phyloP scores from a whole-genome alignment of 768 basidiomycete genomes.

The Collybia mongolica region DNA sequence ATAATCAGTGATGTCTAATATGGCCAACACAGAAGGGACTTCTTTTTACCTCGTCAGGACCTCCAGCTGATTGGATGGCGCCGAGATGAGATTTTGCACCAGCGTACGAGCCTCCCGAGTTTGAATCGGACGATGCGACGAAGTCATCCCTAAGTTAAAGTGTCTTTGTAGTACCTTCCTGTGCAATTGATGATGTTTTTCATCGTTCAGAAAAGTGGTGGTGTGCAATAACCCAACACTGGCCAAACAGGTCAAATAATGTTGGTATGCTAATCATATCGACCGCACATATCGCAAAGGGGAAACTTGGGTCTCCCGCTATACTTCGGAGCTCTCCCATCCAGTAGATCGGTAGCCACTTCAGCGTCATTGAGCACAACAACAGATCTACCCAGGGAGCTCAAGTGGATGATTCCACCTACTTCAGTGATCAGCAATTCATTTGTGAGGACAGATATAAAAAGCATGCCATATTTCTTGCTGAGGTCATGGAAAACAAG shows the following conservation, averaged over 20 bases:
- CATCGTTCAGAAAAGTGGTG: conserved; percentile 5
- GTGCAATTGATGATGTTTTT: conserved; percentile 5
- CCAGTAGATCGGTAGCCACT: background rate
- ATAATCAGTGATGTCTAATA: conserved; percentile 18
- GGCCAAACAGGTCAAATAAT: background rate
- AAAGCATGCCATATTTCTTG: conserved; percentile 26
- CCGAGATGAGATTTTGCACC: conserved; percentile 23
- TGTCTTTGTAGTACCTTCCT: conserved; percentile 11
- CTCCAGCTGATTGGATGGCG: conserved; percentile 13
- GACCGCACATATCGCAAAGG: conserved; percentile 8
- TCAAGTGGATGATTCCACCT: conserved; percentile 8
- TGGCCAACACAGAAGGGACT: conserved; percentile 14
- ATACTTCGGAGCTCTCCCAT: conserved; percentile 11
- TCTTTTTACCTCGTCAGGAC: conserved; percentile 9
- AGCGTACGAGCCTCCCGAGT: conserved; percentile 25
- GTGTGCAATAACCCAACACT: conserved; percentile 5
- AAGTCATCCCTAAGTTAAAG: conserved; percentile 1
- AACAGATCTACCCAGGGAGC: no score
- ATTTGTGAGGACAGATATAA: no score
- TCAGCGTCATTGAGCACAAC: no score
- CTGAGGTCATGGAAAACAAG: conserved; percentile 25
- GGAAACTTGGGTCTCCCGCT: conserved; percentile 9
- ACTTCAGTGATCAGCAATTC: no score
- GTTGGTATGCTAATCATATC: background rate
- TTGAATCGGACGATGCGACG: conserved; percentile 9